phyloP scores from a whole-genome alignment of 2,329 filamentous ascomycete genomes.

The Diaporthe sp. region DNA sequence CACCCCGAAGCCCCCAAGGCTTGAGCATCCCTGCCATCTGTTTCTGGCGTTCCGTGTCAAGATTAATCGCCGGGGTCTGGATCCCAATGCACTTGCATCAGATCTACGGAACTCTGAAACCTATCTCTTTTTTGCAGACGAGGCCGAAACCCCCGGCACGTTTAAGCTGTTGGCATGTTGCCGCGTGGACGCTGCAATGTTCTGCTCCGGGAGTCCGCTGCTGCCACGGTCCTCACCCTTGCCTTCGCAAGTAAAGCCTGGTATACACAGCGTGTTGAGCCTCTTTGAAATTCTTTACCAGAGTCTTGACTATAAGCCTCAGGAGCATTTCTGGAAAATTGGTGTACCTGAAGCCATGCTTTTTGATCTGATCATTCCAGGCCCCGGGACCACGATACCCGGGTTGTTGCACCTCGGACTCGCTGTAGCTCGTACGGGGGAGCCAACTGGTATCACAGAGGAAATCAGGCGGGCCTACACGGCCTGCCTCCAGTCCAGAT shows the following conservation, averaged over 20 bases:
- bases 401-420: not conserved
- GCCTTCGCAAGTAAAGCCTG: too few species aligned
- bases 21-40: not conserved
- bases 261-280: not conserved
- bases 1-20: not conserved
- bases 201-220: not conserved
- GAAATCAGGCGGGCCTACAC: not conserved
- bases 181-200: not conserved
- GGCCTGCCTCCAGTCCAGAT: not conserved
- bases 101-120: too few species aligned
- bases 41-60: not conserved
- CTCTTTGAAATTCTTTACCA: not conserved
- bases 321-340: fast-evolving
- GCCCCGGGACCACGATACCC: not conserved
- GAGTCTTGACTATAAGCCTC: not conserved
- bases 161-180: not conserved
- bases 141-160: not conserved
- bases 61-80: too few species aligned
- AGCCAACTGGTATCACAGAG: not conserved
- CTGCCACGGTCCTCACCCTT: not conserved
- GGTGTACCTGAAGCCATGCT: not conserved
- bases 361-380: not conserved
- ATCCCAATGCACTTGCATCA: too few species aligned
- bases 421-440: not conserved
- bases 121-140: not conserved